Base-by-base conservation (phyloP, 306 rosid species). In the Citrullus colocynthis region DNA sequence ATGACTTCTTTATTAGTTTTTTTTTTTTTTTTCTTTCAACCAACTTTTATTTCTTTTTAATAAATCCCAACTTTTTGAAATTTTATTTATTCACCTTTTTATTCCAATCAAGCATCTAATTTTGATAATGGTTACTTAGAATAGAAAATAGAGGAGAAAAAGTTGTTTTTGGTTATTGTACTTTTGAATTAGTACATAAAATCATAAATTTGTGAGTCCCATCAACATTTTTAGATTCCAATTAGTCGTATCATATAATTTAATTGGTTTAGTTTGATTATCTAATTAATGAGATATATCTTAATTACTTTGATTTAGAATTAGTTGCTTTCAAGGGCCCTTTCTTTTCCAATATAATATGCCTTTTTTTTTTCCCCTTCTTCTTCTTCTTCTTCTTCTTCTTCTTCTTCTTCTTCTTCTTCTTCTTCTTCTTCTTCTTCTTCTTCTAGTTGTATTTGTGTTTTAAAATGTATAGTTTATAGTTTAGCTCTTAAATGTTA, bases 1-100 rank as follows among this genome's bases (percentile, higher is more conserved):
- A 75, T 52, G 62, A 2, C 88, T 65, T 77, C 81, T 82, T 83
- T 48, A 48, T 48, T 48, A 48, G 51, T 36, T 85, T 9, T 9
- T 7, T 0, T 30, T 21, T 3, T 16, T 17, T 7, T 49, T 9
- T 48, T 12, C 60, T 4, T 16, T 73, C 78, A 74, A 39, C 73
- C 2, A 66, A 66, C 73, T 70, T 45, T 20, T 45, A 2, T 71
- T 24, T 71, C 0, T 71, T 48, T 71, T 20, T 21, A 71, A 71
- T 48, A 56, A 71, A 24, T 21, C 6, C n/a, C 17, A 24, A 45
- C 39, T 48, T 13, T 8, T 42, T 7, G 10, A 7, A 42, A 8
- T 17, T 18, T 67, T 67, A 42, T 51, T 51, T 51, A 67, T 9
- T n/a, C 32, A 41, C 1, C 24, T 62, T 13, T 14, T n/a, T 6